Base-by-base conservation (phyloP, 495 filamentous ascomycete species). In the Apodospora peruviana region DNA sequence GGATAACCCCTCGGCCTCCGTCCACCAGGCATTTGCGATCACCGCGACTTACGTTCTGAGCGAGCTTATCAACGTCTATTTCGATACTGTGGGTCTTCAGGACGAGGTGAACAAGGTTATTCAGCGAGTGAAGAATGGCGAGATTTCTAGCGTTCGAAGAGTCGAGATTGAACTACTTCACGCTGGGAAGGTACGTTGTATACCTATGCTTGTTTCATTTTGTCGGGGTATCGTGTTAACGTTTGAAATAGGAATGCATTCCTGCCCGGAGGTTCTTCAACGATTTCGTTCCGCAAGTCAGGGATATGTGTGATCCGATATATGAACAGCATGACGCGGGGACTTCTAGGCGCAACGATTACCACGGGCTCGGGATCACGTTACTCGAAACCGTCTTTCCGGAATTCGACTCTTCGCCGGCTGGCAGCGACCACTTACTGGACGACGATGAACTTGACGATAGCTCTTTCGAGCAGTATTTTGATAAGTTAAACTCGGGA, bases 151-250 rank as follows among this genome's bases (percentile, higher is more conserved):
- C 5, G 57, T 67, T 43, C 61, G 73, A 37, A 65, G 63, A 41
- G 43, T 69, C 14, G 73, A 76, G 57, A 59, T 76, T 5, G 72
- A 73, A 38, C 48, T 76, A 7, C 62, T 76, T 17, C 60, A 62
- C 40, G 67, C 66, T 16, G 73, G 73, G 42, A 74, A 65, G 62
- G 71, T 73, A 49, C 39, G 65, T 51, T 14, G n/a, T 5, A n/a
- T 12, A 8, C 3, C 8, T n/a, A n/a, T n/a, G n/a, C n/a, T n/a
- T n/a, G n/a, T n/a, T 43, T 14, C 12, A 35, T n/a, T 11, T n/a
- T 35, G 11, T 10, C 2, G 5, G 2, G 32, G 32, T 7, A 32
- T 42, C n/a, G 14, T 32, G 17, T 60, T 68, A 47, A 69, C 50
- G n/a, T 18, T 24, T 36, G 21, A 17, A 7, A 23, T 43, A 74